Percentiles rank a stretch among this genome's conserved stretches.
Evolutionary conservation across 2,329 filamentous ascomycete species (phyloP).

Genomic region (Colletotrichum sp.): DNA sequence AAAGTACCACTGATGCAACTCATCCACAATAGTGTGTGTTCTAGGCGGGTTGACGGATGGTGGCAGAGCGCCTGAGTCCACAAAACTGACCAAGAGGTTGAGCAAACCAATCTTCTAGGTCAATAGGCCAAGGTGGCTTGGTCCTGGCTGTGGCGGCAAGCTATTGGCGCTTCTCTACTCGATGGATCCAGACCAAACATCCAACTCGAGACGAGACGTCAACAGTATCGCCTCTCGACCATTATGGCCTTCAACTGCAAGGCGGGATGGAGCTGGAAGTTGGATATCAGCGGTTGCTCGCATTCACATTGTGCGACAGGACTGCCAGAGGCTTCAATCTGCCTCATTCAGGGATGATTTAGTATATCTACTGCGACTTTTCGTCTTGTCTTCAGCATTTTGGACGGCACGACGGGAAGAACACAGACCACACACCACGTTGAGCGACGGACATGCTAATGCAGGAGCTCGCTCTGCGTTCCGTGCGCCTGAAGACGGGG

Average conservation of each 20-base stretch:
- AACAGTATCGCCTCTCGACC: neutral
- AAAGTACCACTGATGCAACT: neutral
- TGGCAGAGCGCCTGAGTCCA: neutral
- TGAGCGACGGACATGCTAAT: slow-evolving; percentile 2
- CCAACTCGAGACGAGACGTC: neutral
- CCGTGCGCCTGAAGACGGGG: neutral
- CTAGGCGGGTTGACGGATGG: neutral
- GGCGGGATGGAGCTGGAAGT: neutral
- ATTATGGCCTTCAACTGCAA: neutral
- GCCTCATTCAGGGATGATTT: neutral
- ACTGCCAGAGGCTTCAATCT: neutral
- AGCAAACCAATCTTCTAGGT: neutral
- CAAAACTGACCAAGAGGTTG: neutral
- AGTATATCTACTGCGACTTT: neutral
- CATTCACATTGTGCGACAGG: neutral
- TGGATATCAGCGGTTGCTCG: neutral
- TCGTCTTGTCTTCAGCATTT: neutral
- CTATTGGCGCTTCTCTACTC: neutral
- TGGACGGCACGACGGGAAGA: neutral
- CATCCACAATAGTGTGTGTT: neutral
- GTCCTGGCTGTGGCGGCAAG: neutral
- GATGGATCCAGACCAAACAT: neutral
- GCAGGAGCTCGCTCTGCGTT: neutral
- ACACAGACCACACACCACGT: neutral
- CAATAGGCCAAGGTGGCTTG: neutral